Percentiles rank a stretch among this genome's conserved stretches.
These are phyloP conservation scores for Raddia guianensis DNA, from an alignment of 176 grass and related monocot genomes.

Conservation along the genomic window DNA sequence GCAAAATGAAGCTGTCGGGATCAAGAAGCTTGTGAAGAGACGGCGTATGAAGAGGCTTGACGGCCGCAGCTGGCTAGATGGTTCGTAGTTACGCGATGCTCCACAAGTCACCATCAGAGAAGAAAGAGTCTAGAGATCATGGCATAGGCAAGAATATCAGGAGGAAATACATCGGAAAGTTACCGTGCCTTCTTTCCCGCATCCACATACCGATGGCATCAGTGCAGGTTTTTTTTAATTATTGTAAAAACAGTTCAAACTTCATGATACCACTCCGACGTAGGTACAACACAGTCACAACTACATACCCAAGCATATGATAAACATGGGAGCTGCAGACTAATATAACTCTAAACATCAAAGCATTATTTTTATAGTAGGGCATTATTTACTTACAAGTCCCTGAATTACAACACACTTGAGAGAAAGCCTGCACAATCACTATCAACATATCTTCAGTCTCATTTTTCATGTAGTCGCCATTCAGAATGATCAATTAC, in stretches of 20 bases:
- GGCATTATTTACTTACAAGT: background rate
- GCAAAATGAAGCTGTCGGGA: conserved; percentile 41
- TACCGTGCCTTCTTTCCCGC: background rate
- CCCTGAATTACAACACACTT: conserved; percentile 12
- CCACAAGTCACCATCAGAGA: background rate
- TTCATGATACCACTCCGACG: conserved; percentile 7
- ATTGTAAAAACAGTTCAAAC: background rate
- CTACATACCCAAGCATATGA: conserved; percentile 3
- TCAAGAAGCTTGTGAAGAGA: conserved; percentile 57
- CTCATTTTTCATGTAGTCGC: background rate
- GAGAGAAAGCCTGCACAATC: background rate
- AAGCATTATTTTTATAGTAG: background rate
- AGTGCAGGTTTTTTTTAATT: background rate
- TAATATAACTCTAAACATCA: background rate
- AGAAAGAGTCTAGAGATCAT: background rate
- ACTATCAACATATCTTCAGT: background rate
- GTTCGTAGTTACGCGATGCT: background rate
- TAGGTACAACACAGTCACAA: conserved; percentile 15
- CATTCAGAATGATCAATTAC: background rate
- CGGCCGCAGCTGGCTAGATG: conserved; percentile 59
- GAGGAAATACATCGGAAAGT: background rate
- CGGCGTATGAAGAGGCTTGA: conserved; percentile 48
- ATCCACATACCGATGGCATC: background rate
- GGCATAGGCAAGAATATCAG: background rate
- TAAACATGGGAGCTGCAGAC: background rate